phyloP scores from a whole-genome alignment of 2,329 filamentous ascomycete genomes.

The Paraphoma chrysanthemicola region DNA sequence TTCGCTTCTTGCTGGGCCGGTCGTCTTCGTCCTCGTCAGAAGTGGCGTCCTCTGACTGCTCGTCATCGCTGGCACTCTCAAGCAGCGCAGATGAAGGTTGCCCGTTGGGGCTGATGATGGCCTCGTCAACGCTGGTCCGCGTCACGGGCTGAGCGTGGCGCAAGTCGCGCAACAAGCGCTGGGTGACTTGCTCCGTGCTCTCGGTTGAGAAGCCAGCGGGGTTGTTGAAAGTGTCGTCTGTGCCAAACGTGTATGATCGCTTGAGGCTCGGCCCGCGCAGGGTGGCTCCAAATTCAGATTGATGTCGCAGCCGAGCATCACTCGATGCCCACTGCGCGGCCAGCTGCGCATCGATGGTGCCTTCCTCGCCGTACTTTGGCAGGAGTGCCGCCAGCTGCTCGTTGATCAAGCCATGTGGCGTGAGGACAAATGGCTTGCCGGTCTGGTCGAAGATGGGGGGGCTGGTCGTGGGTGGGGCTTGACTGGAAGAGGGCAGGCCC shows the following conservation, averaged over 20 bases:
- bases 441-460: slow-evolving; percentile 7
- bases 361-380: slow-evolving; percentile 35
- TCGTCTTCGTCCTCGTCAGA: slow-evolving; percentile 31
- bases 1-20: slow-evolving; percentile 29
- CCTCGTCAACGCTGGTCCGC: slow-evolving; percentile 10
- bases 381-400: slow-evolving; percentile 40
- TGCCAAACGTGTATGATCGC: slow-evolving; percentile 44
- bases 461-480: slow-evolving; percentile 4
- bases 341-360: slow-evolving; percentile 37
- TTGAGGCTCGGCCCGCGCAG: slow-evolving; percentile 27
- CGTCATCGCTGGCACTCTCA: slow-evolving; percentile 24
- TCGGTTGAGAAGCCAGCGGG: slow-evolving; percentile 33
- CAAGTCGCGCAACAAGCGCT: slow-evolving; percentile 32
- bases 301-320: slow-evolving; percentile 24
- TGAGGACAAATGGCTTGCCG: slow-evolving; percentile 25
- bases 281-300: slow-evolving; percentile 22
- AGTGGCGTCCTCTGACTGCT: slow-evolving; percentile 28
- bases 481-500: slow-evolving; percentile 11
- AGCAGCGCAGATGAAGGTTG: slow-evolving; percentile 5
- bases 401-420: slow-evolving; percentile 33
- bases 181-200: slow-evolving; percentile 30
- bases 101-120: slow-evolving; percentile 12
- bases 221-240: slow-evolving; percentile 45
- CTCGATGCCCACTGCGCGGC: slow-evolving; percentile 34
- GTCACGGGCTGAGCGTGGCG: slow-evolving; percentile 26